Base-by-base conservation (phyloP, 495 filamentous ascomycete genomes). In the Aspergillus bridgeri region DNA sequence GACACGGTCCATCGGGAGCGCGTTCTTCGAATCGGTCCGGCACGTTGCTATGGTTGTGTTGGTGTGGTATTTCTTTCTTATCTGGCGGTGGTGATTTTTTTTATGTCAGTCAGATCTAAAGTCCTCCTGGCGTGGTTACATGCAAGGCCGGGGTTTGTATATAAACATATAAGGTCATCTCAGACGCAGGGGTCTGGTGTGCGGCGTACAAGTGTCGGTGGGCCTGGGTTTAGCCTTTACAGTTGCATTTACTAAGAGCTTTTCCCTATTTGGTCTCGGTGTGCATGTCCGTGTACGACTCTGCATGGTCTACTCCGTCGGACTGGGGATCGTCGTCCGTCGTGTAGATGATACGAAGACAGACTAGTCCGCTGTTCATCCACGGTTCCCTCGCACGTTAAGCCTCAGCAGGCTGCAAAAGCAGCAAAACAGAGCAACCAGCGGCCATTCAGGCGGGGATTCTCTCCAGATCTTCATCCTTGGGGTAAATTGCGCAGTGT, bases 61-160 rank as follows among this genome's bases (percentile, higher is more conserved):
- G 48, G 56, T 54, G 7, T 75, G 77, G 58, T 86, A 85, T 67
- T 61, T 77, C 57, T 79, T 79, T 63, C 68, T 86, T 61, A 69
- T 81, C 29, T 83, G 75, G 75, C 73, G 67, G 48, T 80, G 79
- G 75, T 83, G 72, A 63, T 9, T 24, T 3, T 5, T 18, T 42
- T n/a, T n/a, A n/a, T n/a, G n/a, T n/a, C n/a, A n/a, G n/a, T n/a
- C n/a, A n/a, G n/a, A n/a, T n/a, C n/a, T 25, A 23, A 48, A 27
- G 3, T 27, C 25, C 7, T 27, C 25, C 25, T 7, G 25, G 25
- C 25, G 25, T 7, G 25, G 7, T 3, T 27, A 3, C 25, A 7
- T 27, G 4, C 13, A 3, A 8, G 33, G 33, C 33, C 33, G 6
- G 33, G 33, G 33, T 1, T 47, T 47, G 42, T 20, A n/a, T n/a